These are phyloP conservation scores for Epichloe bromicola DNA, from an alignment of 2,329 filamentous ascomycete genomes.

Conservation along the genomic window DNA sequence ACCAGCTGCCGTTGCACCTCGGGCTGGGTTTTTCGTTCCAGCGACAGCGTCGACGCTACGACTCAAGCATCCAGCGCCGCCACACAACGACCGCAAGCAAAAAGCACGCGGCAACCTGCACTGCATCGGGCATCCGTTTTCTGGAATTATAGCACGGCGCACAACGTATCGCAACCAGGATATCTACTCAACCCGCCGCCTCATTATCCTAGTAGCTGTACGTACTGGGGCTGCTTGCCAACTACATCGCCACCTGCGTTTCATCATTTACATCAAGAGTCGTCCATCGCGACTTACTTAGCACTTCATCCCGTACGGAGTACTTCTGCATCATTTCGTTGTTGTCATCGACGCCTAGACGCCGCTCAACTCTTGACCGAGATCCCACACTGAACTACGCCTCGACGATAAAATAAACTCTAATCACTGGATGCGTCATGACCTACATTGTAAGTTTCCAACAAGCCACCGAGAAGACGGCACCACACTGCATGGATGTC, in stretches of 20 bases:
- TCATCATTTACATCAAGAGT: not conserved
- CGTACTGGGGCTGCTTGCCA: not conserved
- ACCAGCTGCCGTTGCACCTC: not conserved
- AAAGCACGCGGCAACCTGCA: conserved; percentile 2
- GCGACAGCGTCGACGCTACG: conserved; percentile 2
- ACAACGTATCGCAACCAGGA: not conserved
- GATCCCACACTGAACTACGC: not conserved
- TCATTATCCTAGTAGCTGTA: not conserved
- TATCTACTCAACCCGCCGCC: not conserved
- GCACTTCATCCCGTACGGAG: not conserved
- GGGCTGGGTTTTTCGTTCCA: not conserved
- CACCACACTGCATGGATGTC: conserved; percentile 11
- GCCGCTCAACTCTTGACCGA: conserved; percentile 6
- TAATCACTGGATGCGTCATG: conserved; percentile 21
- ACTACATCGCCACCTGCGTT: not conserved
- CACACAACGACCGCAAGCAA: not conserved
- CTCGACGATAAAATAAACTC: conserved; percentile 10
- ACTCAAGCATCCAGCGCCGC: not conserved
- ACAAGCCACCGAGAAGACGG: not conserved
- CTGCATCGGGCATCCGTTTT: not conserved
- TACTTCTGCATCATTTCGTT: not conserved
- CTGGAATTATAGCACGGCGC: not conserved
- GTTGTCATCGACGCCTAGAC: conserved; percentile 2
- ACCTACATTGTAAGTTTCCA: conserved; percentile 26
- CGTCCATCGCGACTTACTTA: not conserved